Evolutionary conservation across 2,329 filamentous ascomycete genomes (phyloP), one percentile per base, ranked within the genome.

Genomic region (Tothia fuscella): DNA sequence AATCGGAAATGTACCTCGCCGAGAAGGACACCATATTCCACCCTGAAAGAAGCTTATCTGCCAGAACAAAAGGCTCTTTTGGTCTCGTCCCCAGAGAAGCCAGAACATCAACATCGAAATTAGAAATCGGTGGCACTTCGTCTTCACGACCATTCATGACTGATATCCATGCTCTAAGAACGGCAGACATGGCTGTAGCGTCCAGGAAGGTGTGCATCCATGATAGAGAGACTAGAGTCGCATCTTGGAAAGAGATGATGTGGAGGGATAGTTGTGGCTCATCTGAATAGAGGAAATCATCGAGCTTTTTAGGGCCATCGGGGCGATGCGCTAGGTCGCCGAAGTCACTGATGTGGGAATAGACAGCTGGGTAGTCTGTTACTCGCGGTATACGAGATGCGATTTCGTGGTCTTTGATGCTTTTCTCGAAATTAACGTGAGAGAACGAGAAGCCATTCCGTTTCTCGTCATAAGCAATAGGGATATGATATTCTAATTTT

Each of bases 171-270:
- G 36, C 21, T 16, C 17, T 38, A 10, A 38, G 21, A 20, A 38
- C 19, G 13, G 25, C 14, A 3, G 21, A 24, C 6, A n/a, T 10
- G 3, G 20, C 36, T 24, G 28, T 38, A 6, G 25, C 22, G 10
- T 74, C 71, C 44, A 64, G 62, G 5, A 71, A 50, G 0, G 62
- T 63, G 50, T 75, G 72, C 2, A 65, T 62, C 54, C 61, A 71
- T 2, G 56, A 54, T 1, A 74, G 46, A 0, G 59, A 57, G 2
- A 75, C 55, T 0, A 74, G 50, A 0, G 71, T 75, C 0, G 66
- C 65, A 43, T 76, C 65, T 3, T 48, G 50, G 49, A 75, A 74
- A 0, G 62, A 61, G 3, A 64, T 61, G 31, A 74, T 55, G 46
- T 70, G 66, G 4, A 74, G 53, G 3, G 60, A 59, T 4, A 74